phyloP scores from a whole-genome alignment of 345 rosid genomes.

The Salix brachista region DNA sequence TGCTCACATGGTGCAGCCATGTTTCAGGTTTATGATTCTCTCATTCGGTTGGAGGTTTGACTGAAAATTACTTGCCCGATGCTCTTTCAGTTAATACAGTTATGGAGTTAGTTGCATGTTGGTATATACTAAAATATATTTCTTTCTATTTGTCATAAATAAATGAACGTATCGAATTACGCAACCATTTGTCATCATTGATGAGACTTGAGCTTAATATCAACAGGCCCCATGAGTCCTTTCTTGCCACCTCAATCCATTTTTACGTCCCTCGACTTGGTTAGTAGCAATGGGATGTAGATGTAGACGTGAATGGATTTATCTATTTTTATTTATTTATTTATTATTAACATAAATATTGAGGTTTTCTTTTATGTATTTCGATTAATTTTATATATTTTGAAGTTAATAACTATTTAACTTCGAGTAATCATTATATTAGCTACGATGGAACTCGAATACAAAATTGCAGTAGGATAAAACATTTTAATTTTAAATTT shows the following conservation, averaged over 20 bases:
- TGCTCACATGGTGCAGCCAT: constrained; percentile 57
- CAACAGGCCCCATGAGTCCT: background rate
- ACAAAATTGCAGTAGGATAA: accelerated
- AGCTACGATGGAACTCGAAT: accelerated
- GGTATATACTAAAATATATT: background rate
- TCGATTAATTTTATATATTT: too few relatives aligned
- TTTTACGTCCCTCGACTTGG: too few relatives aligned
- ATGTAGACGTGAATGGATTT: too few relatives aligned
- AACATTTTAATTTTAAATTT: too few relatives aligned
- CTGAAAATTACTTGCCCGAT: constrained; percentile 18
- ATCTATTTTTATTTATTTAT: too few relatives aligned
- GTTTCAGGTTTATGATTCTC: constrained; percentile 37
- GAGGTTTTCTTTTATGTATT: accelerated
- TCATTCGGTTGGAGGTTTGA: constrained; percentile 33
- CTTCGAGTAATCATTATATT: too few relatives aligned
- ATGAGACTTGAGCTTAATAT: background rate
- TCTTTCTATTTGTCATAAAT: background rate
- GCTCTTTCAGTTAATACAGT: constrained; percentile 64
- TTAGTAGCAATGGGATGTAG: too few relatives aligned
- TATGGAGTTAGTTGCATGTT: constrained; percentile 46
- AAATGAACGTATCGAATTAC: background rate
- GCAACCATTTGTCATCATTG: background rate
- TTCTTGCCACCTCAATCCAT: too few relatives aligned
- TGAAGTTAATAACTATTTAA: accelerated
- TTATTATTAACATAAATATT: too few relatives aligned